Conservation (phyloP, 371 early-diverging fungal species). For the Syncephalis plumigaleata region DNA sequence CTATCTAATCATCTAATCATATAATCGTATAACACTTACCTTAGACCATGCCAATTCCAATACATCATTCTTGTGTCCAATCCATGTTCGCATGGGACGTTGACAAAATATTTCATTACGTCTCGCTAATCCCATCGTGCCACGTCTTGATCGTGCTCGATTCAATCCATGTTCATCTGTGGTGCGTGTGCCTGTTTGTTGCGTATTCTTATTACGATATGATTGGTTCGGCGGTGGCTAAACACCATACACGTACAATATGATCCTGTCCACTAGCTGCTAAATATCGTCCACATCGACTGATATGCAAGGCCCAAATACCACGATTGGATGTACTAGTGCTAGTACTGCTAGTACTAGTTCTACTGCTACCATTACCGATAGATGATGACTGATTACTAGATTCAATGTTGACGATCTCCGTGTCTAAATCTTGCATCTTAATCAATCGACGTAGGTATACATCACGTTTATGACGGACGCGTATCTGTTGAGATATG, state of each 20-base stretch:
- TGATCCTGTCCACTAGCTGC: constrained; percentile 63
- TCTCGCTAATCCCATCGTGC: neutral
- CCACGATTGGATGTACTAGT: constrained; percentile 6
- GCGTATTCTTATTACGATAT: constrained; percentile 6
- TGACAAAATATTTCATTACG: constrained; percentile 32
- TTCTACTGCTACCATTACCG: too few species aligned
- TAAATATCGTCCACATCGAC: constrained; percentile 57
- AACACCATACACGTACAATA: constrained; percentile 51
- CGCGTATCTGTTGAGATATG: too few species aligned
- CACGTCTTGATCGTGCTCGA: too few species aligned
- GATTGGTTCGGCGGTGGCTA: constrained; percentile 8
- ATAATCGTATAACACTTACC: constrained; percentile 6
- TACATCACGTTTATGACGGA: too few species aligned
- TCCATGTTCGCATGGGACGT: constrained; percentile 40
- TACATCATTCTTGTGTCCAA: constrained; percentile 51
- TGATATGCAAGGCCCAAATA: constrained; percentile 42
- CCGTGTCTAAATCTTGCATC: too few species aligned
- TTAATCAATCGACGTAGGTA: too few species aligned
- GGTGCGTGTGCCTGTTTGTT: too few species aligned
- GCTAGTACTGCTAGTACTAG: too few species aligned
- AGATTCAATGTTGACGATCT: too few species aligned
- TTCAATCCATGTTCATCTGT: too few species aligned
- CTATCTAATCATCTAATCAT: neutral
- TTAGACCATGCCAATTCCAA: constrained; percentile 75
- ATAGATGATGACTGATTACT: too few species aligned